Conservation (phyloP, 2,329 filamentous ascomycete species). For the Arachnomyces sp. region DNA sequence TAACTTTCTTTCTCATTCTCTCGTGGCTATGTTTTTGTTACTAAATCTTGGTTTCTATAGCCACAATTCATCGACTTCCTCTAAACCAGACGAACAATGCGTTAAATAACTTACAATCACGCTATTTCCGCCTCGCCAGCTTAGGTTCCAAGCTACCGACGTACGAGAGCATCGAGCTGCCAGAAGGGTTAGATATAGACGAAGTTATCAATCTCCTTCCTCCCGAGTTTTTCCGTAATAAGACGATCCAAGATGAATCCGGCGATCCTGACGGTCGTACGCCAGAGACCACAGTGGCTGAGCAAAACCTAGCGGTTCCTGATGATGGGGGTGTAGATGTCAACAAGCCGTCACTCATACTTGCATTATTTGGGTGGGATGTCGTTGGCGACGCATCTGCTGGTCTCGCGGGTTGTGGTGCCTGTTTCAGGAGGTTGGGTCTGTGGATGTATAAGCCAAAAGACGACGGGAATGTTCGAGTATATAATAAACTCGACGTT, state of each 20-base stretch:
- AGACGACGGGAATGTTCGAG: conserved; percentile 40
- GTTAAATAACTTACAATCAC: conserved; percentile 49
- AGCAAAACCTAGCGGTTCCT: conserved; percentile 13
- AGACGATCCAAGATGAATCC: conserved; percentile 1
- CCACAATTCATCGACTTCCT: conserved; percentile 57
- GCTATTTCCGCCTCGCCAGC: conserved; percentile 51
- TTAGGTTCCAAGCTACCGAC: conserved; percentile 31
- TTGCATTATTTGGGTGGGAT: conserved; percentile 71
- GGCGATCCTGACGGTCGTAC: conserved; percentile 1
- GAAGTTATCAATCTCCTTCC: conserved; percentile 24
- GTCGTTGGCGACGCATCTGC: conserved; percentile 42
- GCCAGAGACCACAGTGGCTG: not conserved
- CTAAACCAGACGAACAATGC: conserved; percentile 55
- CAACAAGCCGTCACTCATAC: conserved; percentile 55
- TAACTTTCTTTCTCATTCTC: conserved; percentile 29
- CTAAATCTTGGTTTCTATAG: conserved; percentile 27
- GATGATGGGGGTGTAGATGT: conserved; percentile 23
- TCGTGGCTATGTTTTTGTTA: not conserved
- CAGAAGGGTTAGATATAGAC: conserved; percentile 25
- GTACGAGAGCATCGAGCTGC: conserved; percentile 22
- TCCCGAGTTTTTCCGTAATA: conserved; percentile 16
- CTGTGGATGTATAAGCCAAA: conserved; percentile 89
- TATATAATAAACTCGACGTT: conserved; percentile 52
- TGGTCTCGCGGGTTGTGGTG: conserved; percentile 69
- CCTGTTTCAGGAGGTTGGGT: conserved; percentile 79